Base-by-base conservation (phyloP, 345 rosid species). In the Arabidopsis arenosa region DNA sequence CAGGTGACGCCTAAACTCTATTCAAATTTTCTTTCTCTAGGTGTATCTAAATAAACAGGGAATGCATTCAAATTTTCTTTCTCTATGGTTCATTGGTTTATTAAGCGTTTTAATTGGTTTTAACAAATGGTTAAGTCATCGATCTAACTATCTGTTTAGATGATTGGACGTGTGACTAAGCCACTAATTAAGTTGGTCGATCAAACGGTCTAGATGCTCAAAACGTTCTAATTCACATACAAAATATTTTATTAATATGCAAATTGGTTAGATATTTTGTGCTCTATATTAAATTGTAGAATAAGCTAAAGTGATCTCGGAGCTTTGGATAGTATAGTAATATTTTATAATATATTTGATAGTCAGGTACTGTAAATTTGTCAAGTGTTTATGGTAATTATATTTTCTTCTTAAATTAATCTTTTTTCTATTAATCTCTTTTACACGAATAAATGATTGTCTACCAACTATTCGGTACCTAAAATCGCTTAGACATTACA, bases 391-490 rank as follows among this genome's bases (percentile, higher is more conserved):
- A 62, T 7, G 4, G 36, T 41, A 28, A 12, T n/a, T n/a, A n/a
- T n/a, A n/a, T 40, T 43, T 41, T 43, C 33, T 23, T 11, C 7
- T 40, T 21, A 40, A 8, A 2, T 9, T 4, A 15, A 59, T 18
- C 1, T 59, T 32, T 32, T 57, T 5, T 57, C 9, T 18, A 18
- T 18, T 18, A 18, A 18, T 18, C 21, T 18, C 1, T 18, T 18
- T 18, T 23, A 47, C 48, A 52, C 76, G 30, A 40, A 52, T 62
- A 12, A 14, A 30, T 40, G 63, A 40, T 21, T 64, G 14, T 64
- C 39, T 33, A 43, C 71, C 57, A 64, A 64, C 15, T 55, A 63
- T 73, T 23, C 13, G 30, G 6, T 36, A 67, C 23, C 30, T 36
- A 37, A 40, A 30, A 32, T 47, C 64, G 41, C 32, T 61, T 61